A percentile compares a stretch with the other conserved stretches of the same genome.
Conservation (phyloP, 768 basidiomycete species). For the Hirschioporus abietinus region DNA sequence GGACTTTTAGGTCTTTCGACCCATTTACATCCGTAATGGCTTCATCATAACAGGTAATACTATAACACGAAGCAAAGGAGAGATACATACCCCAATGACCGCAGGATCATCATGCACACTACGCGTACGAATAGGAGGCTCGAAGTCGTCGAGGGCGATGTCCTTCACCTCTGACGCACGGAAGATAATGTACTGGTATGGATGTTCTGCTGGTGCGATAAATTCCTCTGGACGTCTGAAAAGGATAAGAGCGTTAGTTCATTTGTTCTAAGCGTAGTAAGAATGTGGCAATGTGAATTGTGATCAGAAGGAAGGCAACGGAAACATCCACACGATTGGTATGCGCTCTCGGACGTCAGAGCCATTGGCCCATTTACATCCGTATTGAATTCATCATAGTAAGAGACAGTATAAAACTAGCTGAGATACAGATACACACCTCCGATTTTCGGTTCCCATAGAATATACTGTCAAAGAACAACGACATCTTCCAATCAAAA, state of each 20-base stretch:
- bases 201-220: slow-evolving; percentile 78
- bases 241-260: slow-evolving; percentile 21
- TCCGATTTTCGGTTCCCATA: slow-evolving; percentile 83
- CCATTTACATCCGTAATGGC: slow-evolving; percentile 41
- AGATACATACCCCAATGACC: slow-evolving; percentile 62
- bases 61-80: slow-evolving; percentile 10
- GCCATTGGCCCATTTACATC: slow-evolving; percentile 35
- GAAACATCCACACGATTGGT: slow-evolving; percentile 48
- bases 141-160: slow-evolving; percentile 72
- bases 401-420: slow-evolving; percentile 3
- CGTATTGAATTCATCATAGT: slow-evolving; percentile 32
- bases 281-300: neutral
- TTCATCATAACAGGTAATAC: slow-evolving; percentile 30
- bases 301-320: slow-evolving; percentile 63
- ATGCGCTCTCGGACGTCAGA: slow-evolving; percentile 38
- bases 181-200: slow-evolving; percentile 88
- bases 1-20: slow-evolving; percentile 29
- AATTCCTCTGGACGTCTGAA: slow-evolving; percentile 66
- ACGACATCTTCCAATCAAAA: neutral
- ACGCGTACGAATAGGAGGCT: slow-evolving; percentile 35
- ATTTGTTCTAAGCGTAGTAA: slow-evolving; percentile 5
- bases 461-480: slow-evolving; percentile 51
- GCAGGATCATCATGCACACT: slow-evolving; percentile 83
- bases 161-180: slow-evolving; percentile 88
- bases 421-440: slow-evolving; percentile 39